Evolutionary conservation across 306 rosid species (phyloP).

Genomic region (Quercus aquifolioides): DNA sequence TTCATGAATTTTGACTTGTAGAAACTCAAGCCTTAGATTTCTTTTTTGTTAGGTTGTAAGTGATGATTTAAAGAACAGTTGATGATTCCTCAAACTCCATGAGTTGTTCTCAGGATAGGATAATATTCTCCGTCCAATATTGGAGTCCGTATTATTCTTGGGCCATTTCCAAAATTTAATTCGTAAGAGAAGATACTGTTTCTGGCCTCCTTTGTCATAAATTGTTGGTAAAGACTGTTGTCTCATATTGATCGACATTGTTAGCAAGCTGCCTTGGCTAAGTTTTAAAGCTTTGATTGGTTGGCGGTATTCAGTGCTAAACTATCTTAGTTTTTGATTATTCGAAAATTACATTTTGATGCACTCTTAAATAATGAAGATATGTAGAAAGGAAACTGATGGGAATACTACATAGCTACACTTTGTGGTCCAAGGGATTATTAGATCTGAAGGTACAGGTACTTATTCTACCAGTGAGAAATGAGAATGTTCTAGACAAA

Average conservation of each 20-base stretch:
- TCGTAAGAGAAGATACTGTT: too few species aligned
- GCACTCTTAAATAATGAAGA: slow-evolving; percentile 87
- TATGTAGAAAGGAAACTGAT: slow-evolving; percentile 78
- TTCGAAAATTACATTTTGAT: slow-evolving; percentile 25
- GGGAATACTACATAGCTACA: slow-evolving; percentile 93
- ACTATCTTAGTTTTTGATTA: too few species aligned
- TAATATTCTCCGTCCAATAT: too few species aligned
- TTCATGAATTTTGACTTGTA: slow-evolving; percentile 17
- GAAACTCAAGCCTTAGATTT: slow-evolving; percentile 17
- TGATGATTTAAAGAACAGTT: slow-evolving; percentile 80
- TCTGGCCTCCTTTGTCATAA: too few species aligned
- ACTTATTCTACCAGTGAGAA: slow-evolving; percentile 39
- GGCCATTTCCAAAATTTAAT: too few species aligned
- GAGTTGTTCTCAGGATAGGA: slow-evolving; percentile 90
- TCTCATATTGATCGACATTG: too few species aligned
- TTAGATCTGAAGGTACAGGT: slow-evolving; percentile 74
- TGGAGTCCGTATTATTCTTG: too few species aligned
- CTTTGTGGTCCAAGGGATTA: slow-evolving; percentile 98
- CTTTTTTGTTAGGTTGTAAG: slow-evolving; percentile 70
- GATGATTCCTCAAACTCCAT: slow-evolving; percentile 86
- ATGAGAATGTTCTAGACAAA: slow-evolving; percentile 39
- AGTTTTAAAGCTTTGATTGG: too few species aligned
- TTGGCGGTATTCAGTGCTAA: too few species aligned
- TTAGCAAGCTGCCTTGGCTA: too few species aligned
- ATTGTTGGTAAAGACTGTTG: too few species aligned